phyloP scores from a whole-genome alignment of 306 rosid species.

The Astragalus membranaceus region DNA sequence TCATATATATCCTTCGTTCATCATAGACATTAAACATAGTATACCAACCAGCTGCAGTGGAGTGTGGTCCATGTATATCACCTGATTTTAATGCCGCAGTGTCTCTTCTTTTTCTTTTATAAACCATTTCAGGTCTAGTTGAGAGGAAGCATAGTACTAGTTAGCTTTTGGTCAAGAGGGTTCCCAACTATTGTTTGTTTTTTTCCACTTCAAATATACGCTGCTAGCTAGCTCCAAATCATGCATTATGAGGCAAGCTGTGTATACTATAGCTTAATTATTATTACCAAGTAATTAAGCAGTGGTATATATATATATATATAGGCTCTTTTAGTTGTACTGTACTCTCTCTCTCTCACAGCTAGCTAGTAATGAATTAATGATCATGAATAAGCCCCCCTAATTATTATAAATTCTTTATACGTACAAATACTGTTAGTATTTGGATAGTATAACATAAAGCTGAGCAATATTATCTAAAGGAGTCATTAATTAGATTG shows the following conservation, averaged over 20 bases:
- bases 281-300: too few species aligned
- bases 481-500: too few species aligned
- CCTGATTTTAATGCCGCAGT: slow-evolving; percentile 45
- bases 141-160: neutral
- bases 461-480: neutral
- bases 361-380: too few species aligned
- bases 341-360: too few species aligned
- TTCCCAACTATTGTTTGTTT: neutral
- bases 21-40: too few species aligned
- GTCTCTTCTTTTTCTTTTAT: slow-evolving; percentile 21
- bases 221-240: too few species aligned
- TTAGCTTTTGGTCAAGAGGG: neutral
- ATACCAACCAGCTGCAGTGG: slow-evolving; percentile 10
- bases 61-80: slow-evolving; percentile 50
- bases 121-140: slow-evolving; percentile 27
- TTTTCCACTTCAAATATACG: neutral
- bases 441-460: neutral
- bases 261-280: neutral
- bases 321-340: neutral
- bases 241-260: neutral
- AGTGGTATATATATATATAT: too few species aligned
- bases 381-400: too few species aligned
- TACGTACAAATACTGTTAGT: neutral
- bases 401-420: too few species aligned
- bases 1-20: neutral